A percentile compares a stretch with the other conserved stretches of the same genome.
Evolutionary conservation across 1,139 yeast genomes (phyloP).

Genomic region (Hansenula lynferdii): DNA sequence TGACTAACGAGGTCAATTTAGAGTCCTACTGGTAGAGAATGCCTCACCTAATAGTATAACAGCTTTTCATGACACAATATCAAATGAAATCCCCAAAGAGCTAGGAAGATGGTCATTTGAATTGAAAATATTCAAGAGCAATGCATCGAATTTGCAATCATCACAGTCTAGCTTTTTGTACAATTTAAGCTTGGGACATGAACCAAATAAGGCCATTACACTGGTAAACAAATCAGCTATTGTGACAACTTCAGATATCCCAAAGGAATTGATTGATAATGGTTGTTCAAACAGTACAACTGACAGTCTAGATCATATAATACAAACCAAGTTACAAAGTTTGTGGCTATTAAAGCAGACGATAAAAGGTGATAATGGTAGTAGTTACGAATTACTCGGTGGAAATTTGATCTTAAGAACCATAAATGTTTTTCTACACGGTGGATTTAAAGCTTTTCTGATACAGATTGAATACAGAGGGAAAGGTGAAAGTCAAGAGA

Average conservation of each 20-base stretch:
- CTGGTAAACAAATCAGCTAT: slow-evolving; percentile 25
- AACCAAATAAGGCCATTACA: slow-evolving; percentile 38
- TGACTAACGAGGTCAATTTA: slow-evolving; percentile 5
- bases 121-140: slow-evolving; percentile 45
- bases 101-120: slow-evolving; percentile 48
- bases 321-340: slow-evolving; percentile 58
- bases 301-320: slow-evolving; percentile 42
- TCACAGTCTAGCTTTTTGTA: slow-evolving; percentile 33
- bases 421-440: slow-evolving; percentile 70
- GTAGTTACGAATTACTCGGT: slow-evolving; percentile 39
- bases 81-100: slow-evolving; percentile 44
- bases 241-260: slow-evolving; percentile 9
- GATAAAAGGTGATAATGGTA: slow-evolving; percentile 77
- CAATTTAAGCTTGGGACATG: slow-evolving; percentile 37
- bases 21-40: slow-evolving; percentile 39
- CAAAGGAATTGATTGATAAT: slow-evolving; percentile 17
- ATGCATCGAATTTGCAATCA: slow-evolving; percentile 26
- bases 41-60: slow-evolving; percentile 49
- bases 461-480: slow-evolving; percentile 44
- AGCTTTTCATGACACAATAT: slow-evolving; percentile 46
- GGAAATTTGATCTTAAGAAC: slow-evolving; percentile 43
- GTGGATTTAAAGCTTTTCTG: slow-evolving; percentile 65
- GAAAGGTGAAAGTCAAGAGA: slow-evolving; percentile 5
- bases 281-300: slow-evolving; percentile 39
- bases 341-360: slow-evolving; percentile 69